Evolutionary conservation across 345 rosid species (phyloP).

Genomic region (Tarenaya hassleriana): DNA sequence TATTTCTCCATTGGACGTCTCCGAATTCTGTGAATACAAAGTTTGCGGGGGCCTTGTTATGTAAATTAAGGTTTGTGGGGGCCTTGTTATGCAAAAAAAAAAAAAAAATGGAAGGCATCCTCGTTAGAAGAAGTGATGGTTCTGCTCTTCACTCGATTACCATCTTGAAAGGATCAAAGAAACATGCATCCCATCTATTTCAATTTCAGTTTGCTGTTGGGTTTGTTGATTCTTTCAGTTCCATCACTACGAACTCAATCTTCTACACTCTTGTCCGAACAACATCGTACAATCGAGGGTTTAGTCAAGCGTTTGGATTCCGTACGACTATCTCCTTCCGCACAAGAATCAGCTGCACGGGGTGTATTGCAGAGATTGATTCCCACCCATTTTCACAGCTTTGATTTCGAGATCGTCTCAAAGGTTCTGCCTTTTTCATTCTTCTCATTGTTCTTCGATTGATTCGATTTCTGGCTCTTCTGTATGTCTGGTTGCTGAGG

Average conservation of each 20-base stretch:
- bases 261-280: not conserved
- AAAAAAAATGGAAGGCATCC: no score
- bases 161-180: no score
- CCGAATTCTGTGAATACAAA: no score
- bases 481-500: no score
- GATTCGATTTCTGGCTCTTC: not conserved
- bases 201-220: constrained; percentile 5
- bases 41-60: no score
- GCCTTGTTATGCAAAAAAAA: no score
- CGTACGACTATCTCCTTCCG: constrained; percentile 38
- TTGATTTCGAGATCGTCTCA: constrained; percentile 60
- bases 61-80: no score
- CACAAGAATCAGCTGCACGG: constrained; percentile 69
- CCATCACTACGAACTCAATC: not conserved
- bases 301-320: constrained; percentile 60
- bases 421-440: constrained; percentile 40
- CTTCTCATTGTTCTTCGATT: not conserved
- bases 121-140: no score
- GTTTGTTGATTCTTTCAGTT: constrained; percentile 17
- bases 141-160: no score
- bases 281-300: constrained; percentile 28
- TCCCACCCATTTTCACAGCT: constrained; percentile 53
- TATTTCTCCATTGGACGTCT: no score
- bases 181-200: constrained; percentile 19
- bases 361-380: constrained; percentile 66